Evolutionary conservation across 495 filamentous ascomycete species (phyloP).

Genomic region (Daldinia loculata): DNA sequence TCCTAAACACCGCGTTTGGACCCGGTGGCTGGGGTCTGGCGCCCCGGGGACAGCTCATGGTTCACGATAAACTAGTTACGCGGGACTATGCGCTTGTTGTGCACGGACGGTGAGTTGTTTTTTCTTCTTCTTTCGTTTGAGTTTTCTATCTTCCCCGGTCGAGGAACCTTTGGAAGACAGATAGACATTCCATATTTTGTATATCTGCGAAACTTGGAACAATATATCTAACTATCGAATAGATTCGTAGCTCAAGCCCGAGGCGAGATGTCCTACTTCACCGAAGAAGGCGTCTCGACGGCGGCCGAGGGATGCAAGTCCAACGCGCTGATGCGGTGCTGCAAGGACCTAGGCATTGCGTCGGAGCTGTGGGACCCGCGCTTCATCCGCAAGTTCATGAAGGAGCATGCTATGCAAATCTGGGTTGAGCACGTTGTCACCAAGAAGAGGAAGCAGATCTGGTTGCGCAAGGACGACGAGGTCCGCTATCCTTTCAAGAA

Average conservation of each 20-base stretch:
- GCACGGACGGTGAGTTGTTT: constrained; percentile 77
- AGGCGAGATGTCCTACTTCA: constrained; percentile 95
- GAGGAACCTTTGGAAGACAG: no score
- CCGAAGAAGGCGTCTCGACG: constrained; percentile 90
- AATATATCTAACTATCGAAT: not conserved
- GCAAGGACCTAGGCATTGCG: constrained; percentile 95
- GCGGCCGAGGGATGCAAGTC: constrained; percentile 97
- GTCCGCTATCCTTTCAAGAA: constrained; percentile 84
- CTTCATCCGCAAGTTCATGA: constrained; percentile 79
- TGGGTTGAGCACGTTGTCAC: constrained; percentile 72
- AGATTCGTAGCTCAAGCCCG: constrained; percentile 92
- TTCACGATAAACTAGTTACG: constrained; percentile 87
- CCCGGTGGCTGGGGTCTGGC: constrained; percentile 96
- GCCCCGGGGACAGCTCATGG: constrained; percentile 87
- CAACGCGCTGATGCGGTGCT: constrained; percentile 95
- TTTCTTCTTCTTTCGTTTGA: not conserved
- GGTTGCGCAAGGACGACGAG: constrained; percentile 83
- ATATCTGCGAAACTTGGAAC: no score
- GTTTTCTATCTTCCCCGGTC: no score
- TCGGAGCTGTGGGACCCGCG: constrained; percentile 97
- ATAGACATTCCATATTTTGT: no score
- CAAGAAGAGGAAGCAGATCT: constrained; percentile 90
- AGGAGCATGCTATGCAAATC: constrained; percentile 70
- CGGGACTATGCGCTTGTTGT: constrained; percentile 94
- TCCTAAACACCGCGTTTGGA: constrained; percentile 90